A percentile compares a stretch with the other conserved stretches of the same genome.
These are phyloP conservation scores for Diophrys appendiculata DNA, from an alignment of 73 alveolate species.

Conservation along the genomic window DNA sequence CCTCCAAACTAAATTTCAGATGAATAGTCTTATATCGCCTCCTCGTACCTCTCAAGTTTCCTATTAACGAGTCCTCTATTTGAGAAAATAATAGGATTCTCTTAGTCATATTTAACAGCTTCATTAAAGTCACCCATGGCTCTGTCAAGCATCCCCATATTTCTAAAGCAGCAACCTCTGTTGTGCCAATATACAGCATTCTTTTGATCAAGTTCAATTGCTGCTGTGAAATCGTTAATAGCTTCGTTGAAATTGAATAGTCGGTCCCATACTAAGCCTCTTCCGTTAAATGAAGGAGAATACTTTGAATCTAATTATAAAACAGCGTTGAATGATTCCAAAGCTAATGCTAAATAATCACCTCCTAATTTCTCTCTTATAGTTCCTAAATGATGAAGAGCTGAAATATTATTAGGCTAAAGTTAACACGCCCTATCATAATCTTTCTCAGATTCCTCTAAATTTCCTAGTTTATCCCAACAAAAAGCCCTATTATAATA, in stretches of 20 bases:
- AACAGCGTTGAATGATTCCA: conserved; percentile 76
- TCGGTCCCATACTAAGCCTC: conserved; percentile 91
- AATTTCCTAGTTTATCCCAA: conserved; percentile 83
- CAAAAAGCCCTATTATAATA: conserved; percentile 85
- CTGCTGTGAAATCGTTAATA: conserved; percentile 43
- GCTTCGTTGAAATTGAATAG: conserved; percentile 73
- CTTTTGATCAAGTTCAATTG: conserved; percentile 36
- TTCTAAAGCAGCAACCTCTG: conserved; percentile 93
- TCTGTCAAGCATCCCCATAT: conserved; percentile 79
- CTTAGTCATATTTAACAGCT: conserved; percentile 80
- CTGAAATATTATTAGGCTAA: conserved; percentile 83
- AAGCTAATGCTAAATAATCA: conserved; percentile 68
- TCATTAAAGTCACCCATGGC: conserved; percentile 82
- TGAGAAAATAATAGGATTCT: conserved; percentile 85
- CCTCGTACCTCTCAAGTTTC: conserved; percentile 84
- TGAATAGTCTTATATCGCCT: conserved; percentile 85
- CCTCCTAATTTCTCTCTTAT: conserved; percentile 81
- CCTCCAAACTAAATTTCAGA: conserved; percentile 57
- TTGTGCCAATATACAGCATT: conserved; percentile 57
- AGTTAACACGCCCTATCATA: conserved; percentile 77
- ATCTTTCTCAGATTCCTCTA: conserved; percentile 95
- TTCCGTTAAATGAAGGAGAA: conserved; percentile 93
- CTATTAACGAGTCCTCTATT: conserved; percentile 91
- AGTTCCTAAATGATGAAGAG: conserved; percentile 88
- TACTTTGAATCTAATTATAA: conserved; percentile 81